Conservation (phyloP, 2,329 filamentous ascomycete species). For the Sporothrix brunneoviolacea region DNA sequence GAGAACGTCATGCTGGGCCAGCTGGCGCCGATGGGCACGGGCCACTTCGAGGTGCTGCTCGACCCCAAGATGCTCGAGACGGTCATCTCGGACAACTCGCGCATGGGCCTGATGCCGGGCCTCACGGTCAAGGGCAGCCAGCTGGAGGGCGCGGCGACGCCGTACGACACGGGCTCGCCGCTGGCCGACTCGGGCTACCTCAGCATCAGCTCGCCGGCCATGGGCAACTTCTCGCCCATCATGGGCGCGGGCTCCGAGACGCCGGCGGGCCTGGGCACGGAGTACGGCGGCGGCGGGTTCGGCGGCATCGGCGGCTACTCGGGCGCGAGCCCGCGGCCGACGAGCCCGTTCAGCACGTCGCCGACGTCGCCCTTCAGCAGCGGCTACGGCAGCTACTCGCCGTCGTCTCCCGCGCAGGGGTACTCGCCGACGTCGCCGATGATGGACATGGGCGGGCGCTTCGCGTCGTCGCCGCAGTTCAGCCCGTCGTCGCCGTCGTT, state of each 20-base stretch:
- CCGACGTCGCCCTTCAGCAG: slow-evolving; percentile 58
- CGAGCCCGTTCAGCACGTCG: slow-evolving; percentile 70
- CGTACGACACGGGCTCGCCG: slow-evolving; percentile 83
- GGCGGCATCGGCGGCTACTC: slow-evolving; percentile 44
- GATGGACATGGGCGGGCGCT: slow-evolving; percentile 47
- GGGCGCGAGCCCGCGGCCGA: slow-evolving; percentile 61
- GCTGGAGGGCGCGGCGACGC: slow-evolving; percentile 79
- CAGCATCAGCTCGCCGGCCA: slow-evolving; percentile 55
- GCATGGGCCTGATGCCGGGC: slow-evolving; percentile 73
- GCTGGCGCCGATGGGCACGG: slow-evolving; percentile 93
- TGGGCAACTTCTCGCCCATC: slow-evolving; percentile 69
- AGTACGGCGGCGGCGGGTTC: slow-evolving; percentile 48
- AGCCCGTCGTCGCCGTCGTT: slow-evolving; percentile 58
- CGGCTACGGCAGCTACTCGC: slow-evolving; percentile 58
- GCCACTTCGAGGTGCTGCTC: slow-evolving; percentile 87
- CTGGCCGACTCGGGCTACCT: slow-evolving; percentile 61
- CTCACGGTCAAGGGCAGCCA: slow-evolving; percentile 70
- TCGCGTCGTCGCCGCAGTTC: slow-evolving; percentile 52
- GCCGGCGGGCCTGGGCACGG: slow-evolving; percentile 58
- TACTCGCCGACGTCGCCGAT: slow-evolving; percentile 74
- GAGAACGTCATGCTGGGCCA: slow-evolving; percentile 99
- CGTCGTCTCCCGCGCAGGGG: slow-evolving; percentile 65
- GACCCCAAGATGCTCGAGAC: slow-evolving; percentile 95
- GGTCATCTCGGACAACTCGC: slow-evolving; percentile 85
- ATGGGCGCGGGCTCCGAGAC: slow-evolving; percentile 66